Percentiles rank a stretch among this genome's conserved stretches.
phyloP scores from a whole-genome alignment of 768 basidiomycete genomes.

The Tephrocybe sp. region DNA sequence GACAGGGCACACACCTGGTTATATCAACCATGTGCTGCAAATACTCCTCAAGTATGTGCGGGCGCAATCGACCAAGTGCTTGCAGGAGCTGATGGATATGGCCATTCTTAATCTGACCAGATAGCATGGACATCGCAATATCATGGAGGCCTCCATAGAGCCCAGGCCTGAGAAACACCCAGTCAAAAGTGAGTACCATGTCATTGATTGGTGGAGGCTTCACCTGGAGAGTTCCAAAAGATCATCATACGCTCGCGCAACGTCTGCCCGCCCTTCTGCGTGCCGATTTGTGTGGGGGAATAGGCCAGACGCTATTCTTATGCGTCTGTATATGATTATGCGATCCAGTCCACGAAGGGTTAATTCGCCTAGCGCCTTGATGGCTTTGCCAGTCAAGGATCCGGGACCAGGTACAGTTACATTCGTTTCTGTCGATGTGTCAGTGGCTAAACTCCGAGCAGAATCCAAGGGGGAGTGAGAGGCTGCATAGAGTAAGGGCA shows the following conservation, averaged over 20 bases:
- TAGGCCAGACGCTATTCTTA: neutral
- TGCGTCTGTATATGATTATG: neutral
- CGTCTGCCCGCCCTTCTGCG: neutral
- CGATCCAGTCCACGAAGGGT: neutral
- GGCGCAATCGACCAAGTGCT: conserved; percentile 4
- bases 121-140: neutral
- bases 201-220: no score
- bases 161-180: neutral
- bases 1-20: no score
- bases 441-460: neutral
- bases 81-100: conserved; percentile 1
- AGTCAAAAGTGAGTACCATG: no score
- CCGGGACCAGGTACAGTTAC: conserved; percentile 6
- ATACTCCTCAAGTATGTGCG: neutral
- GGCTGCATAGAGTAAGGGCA: no score
- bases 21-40: neutral
- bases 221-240: conserved; percentile 3
- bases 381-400: conserved; percentile 9
- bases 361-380: conserved; percentile 2
- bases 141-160: neutral
- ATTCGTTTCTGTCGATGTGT: neutral
- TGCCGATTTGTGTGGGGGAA: conserved; percentile 9
- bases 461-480: no score
- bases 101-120: neutral
- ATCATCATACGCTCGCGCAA: neutral